A percentile compares a stretch with the other conserved stretches of the same genome.
Evolutionary conservation across 176 grass and related monocot species (phyloP).

Genomic region (Aegilops sharonensis): DNA sequence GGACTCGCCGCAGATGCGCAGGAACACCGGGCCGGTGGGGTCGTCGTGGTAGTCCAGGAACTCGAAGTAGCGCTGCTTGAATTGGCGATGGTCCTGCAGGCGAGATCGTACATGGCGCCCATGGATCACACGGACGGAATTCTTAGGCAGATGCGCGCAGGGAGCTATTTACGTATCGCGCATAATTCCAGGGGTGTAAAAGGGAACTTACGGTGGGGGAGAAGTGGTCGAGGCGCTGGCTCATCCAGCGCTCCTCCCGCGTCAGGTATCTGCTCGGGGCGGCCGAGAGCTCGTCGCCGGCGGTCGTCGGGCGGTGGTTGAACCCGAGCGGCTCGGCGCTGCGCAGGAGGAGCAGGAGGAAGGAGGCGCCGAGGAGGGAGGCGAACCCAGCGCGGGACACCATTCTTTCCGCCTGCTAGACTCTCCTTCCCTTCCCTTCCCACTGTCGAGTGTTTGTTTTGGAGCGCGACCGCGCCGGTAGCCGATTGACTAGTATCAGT

Average conservation of each 20-base stretch:
- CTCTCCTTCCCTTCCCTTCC: background rate
- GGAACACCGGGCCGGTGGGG: conserved; percentile 64
- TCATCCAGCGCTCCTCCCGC: conserved; percentile 67
- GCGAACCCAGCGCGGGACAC: conserved; percentile 14
- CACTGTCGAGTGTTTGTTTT: background rate
- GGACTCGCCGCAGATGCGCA: conserved; percentile 83
- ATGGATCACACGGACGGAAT: background rate
- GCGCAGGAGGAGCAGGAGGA: conserved; percentile 22
- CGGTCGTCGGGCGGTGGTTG: background rate
- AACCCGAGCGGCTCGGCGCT: conserved; percentile 37
- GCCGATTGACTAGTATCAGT: conserved; percentile 2
- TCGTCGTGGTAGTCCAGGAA: conserved; percentile 66
- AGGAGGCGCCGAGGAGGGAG: conserved; percentile 23
- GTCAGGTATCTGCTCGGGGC: conserved; percentile 53
- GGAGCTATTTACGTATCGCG: background rate
- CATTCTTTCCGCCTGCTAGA: conserved; percentile 17
- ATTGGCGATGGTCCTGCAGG: conserved; percentile 69
- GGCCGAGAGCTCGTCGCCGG: background rate
- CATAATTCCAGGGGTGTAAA: background rate
- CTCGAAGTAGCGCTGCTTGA: conserved; percentile 82
- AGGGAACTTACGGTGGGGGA: conserved; percentile 58
- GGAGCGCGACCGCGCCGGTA: background rate
- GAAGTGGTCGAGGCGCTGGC: conserved; percentile 93
- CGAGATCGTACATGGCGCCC: background rate
- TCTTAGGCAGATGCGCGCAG: background rate